A percentile compares a stretch with the other conserved stretches of the same genome.
Evolutionary conservation across 2,329 filamentous ascomycete genomes (phyloP).

Genomic region (Leptosphaerulina australis): DNA sequence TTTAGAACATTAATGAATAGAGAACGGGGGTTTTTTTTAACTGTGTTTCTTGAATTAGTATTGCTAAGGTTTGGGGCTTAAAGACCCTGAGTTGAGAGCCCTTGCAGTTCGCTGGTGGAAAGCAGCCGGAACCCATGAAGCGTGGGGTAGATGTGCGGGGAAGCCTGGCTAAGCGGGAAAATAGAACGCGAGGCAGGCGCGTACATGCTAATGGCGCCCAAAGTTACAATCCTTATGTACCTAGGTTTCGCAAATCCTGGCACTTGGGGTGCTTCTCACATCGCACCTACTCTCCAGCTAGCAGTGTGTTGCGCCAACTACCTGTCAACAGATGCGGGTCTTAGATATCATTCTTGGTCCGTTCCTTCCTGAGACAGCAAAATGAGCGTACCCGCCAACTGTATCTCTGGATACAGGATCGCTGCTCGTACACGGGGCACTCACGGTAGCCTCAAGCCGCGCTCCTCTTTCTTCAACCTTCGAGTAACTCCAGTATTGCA

Average conservation of each 20-base stretch:
- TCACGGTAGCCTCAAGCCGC: slow-evolving; percentile 18
- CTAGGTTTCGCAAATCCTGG: slow-evolving; percentile 25
- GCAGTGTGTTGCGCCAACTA: slow-evolving; percentile 11
- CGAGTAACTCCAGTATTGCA: slow-evolving; percentile 28
- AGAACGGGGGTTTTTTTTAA: too few species aligned
- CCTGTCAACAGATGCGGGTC: slow-evolving; percentile 44
- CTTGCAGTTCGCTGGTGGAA: slow-evolving; percentile 8
- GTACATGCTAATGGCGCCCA: slow-evolving; percentile 23
- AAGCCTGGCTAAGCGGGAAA: slow-evolving; percentile 33
- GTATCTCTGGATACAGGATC: slow-evolving; percentile 36
- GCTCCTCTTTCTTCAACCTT: slow-evolving; percentile 11
- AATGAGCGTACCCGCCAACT: slow-evolving; percentile 40
- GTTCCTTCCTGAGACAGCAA: slow-evolving; percentile 31
- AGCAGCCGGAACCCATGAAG: slow-evolving; percentile 3
- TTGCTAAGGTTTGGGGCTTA: background rate
- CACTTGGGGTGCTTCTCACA: slow-evolving; percentile 21
- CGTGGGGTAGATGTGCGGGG: slow-evolving; percentile 33
- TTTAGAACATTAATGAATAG: too few species aligned
- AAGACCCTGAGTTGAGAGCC: slow-evolving; percentile 12
- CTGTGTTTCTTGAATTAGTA: too few species aligned
- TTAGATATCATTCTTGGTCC: slow-evolving; percentile 27
- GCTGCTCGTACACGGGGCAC: slow-evolving; percentile 33
- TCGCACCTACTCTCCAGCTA: slow-evolving; percentile 20
- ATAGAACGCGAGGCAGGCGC: slow-evolving; percentile 23
- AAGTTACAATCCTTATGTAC: slow-evolving; percentile 36